These are phyloP conservation scores for Septoria petroselini DNA, from an alignment of 2,329 filamentous ascomycete species.

Conservation along the genomic window DNA sequence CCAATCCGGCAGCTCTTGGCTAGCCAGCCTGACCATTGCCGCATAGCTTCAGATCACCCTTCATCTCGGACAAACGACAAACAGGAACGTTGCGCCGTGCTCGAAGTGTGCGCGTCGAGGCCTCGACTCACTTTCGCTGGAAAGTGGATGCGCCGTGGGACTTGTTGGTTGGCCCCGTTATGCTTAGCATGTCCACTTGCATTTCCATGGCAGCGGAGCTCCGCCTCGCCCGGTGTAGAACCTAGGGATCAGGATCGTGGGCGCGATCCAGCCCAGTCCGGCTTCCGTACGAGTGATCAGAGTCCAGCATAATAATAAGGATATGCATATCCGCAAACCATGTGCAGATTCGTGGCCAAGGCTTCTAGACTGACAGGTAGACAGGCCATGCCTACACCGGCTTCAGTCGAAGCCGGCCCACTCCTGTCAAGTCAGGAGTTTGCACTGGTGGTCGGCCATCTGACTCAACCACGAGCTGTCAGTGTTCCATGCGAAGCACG, in stretches of 20 bases:
- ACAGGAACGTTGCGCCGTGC: not conserved
- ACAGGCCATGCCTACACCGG: conserved; percentile 2
- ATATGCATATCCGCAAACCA: conserved; percentile 7
- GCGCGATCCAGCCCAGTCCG: not conserved
- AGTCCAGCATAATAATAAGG: conserved; percentile 4
- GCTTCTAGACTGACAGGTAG: conserved; percentile 3
- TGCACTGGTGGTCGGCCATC: not conserved
- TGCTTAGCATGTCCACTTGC: not conserved
- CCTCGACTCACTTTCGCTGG: not conserved
- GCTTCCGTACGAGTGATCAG: not conserved
- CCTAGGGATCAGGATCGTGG: not conserved
- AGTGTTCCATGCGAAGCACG: too few species aligned
- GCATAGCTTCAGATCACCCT: not conserved
- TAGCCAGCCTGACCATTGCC: not conserved
- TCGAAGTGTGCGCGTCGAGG: not conserved
- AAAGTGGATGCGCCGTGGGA: not conserved
- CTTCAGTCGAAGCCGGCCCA: not conserved
- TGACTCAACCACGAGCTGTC: not conserved
- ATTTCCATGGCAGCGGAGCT: not conserved
- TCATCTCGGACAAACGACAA: not conserved
- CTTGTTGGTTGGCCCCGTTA: not conserved
- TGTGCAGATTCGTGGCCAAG: not conserved
- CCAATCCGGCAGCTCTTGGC: not conserved
- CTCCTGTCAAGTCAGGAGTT: not conserved
- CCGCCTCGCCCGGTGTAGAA: conserved; percentile 5